phyloP scores from a whole-genome alignment of 108 stramenopile genomes.

The Stephanodiscus minutulus region DNA sequence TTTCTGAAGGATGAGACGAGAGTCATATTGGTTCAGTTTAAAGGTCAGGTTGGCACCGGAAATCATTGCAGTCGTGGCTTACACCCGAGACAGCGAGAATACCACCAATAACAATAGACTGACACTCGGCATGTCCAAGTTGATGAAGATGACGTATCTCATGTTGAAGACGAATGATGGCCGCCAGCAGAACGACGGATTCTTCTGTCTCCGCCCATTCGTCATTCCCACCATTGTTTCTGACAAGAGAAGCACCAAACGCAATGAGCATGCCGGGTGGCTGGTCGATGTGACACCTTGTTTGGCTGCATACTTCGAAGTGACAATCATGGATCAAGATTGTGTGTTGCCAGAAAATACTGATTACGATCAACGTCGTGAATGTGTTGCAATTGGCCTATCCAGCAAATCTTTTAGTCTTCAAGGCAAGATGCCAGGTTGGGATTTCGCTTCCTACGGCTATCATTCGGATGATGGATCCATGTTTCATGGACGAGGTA shows the following conservation, averaged over 20 bases:
- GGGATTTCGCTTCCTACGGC: slow-evolving; percentile 68
- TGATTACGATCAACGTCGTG: slow-evolving; percentile 4
- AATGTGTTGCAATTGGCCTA: slow-evolving; percentile 80
- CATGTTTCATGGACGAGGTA: slow-evolving; percentile 74
- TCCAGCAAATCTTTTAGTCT: slow-evolving; percentile 50
- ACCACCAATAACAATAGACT: too few relatives aligned
- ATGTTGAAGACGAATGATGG: too few relatives aligned
- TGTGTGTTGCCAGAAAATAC: too few relatives aligned
- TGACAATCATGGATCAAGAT: slow-evolving; percentile 47
- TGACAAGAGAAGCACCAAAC: background rate
- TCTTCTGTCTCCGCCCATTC: slow-evolving; percentile 12
- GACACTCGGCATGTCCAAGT: too few relatives aligned
- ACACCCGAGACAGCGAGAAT: too few relatives aligned
- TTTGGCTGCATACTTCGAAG: slow-evolving; percentile 73
- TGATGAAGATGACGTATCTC: too few relatives aligned
- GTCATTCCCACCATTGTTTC: slow-evolving; percentile 17
- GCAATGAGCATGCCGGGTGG: too few relatives aligned
- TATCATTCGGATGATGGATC: slow-evolving; percentile 89
- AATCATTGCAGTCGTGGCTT: too few relatives aligned
- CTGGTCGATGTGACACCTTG: slow-evolving; percentile 65
- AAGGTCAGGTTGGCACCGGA: too few relatives aligned
- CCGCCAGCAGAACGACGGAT: too few relatives aligned
- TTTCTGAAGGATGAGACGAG: too few relatives aligned
- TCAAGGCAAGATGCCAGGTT: slow-evolving; percentile 76
- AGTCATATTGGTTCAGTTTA: too few relatives aligned